phyloP scores from a whole-genome alignment of 2,329 filamentous ascomycete species.

The Apiospora aurea region DNA sequence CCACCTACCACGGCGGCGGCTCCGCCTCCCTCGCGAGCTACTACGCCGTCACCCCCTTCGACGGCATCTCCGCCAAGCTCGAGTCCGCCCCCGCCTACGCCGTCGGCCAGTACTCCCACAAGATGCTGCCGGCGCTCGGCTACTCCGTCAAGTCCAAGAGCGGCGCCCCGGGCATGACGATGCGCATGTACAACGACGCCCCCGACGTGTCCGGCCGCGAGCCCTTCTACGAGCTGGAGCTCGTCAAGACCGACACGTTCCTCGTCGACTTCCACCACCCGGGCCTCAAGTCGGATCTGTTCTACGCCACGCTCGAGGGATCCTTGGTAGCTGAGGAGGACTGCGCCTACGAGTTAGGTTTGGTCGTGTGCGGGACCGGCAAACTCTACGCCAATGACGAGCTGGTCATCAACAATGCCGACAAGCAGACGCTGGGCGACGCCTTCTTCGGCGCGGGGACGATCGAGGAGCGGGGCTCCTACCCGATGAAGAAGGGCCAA shows the following conservation, averaged over 20 bases:
- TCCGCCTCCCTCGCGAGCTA: constrained; percentile 68
- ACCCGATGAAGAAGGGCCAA: constrained; percentile 64
- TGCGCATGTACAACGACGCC: constrained; percentile 68
- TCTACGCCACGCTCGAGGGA: constrained; percentile 69
- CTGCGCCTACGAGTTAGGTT: constrained; percentile 68
- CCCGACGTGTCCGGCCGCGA: constrained; percentile 55
- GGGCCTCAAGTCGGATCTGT: constrained; percentile 58
- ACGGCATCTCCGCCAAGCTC: constrained; percentile 68
- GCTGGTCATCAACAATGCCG: constrained; percentile 70
- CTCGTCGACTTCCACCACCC: constrained; percentile 60
- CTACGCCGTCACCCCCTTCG: constrained; percentile 75
- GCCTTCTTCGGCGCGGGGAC: constrained; percentile 72
- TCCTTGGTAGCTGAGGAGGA: constrained; percentile 66
- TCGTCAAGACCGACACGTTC: constrained; percentile 57
- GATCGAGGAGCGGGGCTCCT: constrained; percentile 65
- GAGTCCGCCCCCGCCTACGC: constrained; percentile 55
- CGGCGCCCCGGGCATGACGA: constrained; percentile 65
- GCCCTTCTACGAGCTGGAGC: constrained; percentile 57
- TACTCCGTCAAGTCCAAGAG: constrained; percentile 56
- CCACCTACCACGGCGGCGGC: constrained; percentile 69
- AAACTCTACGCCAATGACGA: constrained; percentile 68
- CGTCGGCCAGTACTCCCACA: constrained; percentile 70
- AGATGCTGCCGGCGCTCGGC: constrained; percentile 66
- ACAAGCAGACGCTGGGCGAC: constrained; percentile 67
- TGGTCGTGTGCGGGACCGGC: constrained; percentile 71